Percentiles rank a stretch among this genome's conserved stretches.
phyloP scores from a whole-genome alignment of 768 basidiomycete genomes.

The Dioszegia hungarica region DNA sequence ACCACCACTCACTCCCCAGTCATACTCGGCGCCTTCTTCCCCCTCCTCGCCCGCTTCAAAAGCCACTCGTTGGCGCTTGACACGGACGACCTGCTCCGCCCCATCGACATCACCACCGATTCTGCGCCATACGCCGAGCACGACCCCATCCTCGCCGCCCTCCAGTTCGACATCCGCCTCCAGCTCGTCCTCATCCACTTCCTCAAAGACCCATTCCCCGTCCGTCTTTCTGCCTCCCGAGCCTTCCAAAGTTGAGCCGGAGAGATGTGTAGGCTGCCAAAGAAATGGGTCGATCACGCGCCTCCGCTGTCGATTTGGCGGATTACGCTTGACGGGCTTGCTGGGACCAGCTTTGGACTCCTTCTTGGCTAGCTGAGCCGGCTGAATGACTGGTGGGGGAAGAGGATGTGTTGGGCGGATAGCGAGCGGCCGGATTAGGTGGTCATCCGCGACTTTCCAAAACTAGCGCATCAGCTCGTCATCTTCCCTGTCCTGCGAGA shows the following conservation, averaged over 20 bases:
- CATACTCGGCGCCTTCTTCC: background rate
- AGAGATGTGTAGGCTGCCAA: conserved; percentile 26
- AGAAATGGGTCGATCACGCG: conserved; percentile 39
- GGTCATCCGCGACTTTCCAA: conserved; percentile 19
- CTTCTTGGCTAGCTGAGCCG: no score
- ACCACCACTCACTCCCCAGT: background rate
- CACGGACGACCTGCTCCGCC: background rate
- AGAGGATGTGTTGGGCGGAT: conserved; percentile 43
- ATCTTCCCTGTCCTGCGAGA: background rate
- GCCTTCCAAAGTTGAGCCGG: conserved; percentile 2
- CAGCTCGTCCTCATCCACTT: conserved; percentile 1
- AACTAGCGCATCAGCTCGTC: conserved; percentile 17
- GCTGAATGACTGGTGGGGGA: conserved; percentile 6
- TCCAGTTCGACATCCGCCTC: conserved; percentile 12
- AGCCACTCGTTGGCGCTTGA: conserved; percentile 1
- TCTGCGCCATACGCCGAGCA: conserved; percentile 13
- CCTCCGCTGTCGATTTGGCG: conserved; percentile 28
- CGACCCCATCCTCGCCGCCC: conserved; percentile 7
- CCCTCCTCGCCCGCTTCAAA: background rate
- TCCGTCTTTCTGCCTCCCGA: background rate
- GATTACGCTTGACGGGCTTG: conserved; percentile 11
- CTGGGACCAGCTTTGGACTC: background rate
- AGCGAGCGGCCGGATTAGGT: conserved; percentile 39
- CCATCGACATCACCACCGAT: conserved; percentile 4
- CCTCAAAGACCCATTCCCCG: conserved; percentile 12